Evolutionary conservation across 768 basidiomycete genomes (phyloP).

Genomic region (Russula dissimulans): DNA sequence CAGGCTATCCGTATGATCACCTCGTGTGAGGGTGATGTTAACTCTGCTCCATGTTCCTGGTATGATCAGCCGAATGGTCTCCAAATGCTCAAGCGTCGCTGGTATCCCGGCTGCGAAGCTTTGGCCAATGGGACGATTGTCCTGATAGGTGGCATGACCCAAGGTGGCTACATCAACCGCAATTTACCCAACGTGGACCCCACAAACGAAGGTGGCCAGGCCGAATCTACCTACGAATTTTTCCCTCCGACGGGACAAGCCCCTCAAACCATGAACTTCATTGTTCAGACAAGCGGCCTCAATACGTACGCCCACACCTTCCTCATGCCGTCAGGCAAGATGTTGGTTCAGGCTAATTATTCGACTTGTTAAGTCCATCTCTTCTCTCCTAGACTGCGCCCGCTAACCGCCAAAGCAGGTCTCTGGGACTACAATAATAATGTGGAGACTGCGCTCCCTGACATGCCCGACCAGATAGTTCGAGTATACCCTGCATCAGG

Average conservation of each 20-base stretch:
- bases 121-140: background rate
- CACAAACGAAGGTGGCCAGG: background rate
- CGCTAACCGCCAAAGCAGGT: background rate
- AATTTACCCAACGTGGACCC: background rate
- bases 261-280: background rate
- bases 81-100: background rate
- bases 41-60: background rate
- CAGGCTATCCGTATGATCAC: constrained; percentile 4
- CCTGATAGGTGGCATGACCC: background rate
- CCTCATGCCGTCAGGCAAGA: constrained; percentile 3
- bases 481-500: constrained; percentile 7
- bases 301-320: background rate
- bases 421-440: constrained; percentile 4
- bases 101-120: background rate
- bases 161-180: constrained; percentile 1
- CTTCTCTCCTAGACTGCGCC: no score
- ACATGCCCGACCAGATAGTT: constrained; percentile 2
- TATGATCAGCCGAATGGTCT: background rate
- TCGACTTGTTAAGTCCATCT: background rate
- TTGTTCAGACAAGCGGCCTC: background rate
- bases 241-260: background rate
- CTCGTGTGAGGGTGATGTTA: background rate
- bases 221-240: background rate
- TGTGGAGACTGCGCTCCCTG: background rate
- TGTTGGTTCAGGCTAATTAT: constrained; percentile 5